phyloP scores from a whole-genome alignment of 139 green algal genomes.

The Coccomyxa sp. region DNA sequence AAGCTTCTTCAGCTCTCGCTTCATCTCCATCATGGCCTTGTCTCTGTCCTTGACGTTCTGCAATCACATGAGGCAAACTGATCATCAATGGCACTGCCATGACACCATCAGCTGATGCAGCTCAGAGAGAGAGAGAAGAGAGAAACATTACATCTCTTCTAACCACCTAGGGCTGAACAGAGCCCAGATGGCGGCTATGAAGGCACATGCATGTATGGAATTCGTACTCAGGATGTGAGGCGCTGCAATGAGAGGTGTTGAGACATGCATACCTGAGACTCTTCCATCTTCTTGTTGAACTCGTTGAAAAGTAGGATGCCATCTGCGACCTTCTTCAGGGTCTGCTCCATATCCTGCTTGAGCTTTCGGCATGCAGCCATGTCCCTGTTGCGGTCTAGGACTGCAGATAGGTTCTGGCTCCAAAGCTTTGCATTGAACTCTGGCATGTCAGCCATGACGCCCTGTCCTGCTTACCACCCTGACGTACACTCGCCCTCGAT shows the following conservation, averaged over 20 bases:
- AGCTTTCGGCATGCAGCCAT: too few species aligned
- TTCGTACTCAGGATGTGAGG: neutral
- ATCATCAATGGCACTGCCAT: too few species aligned
- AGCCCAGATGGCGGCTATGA: neutral
- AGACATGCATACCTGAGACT: neutral
- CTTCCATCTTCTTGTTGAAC: neutral
- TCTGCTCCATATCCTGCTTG: neutral
- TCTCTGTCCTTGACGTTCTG: neutral
- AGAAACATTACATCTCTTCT: neutral
- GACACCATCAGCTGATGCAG: neutral
- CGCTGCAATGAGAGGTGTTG: too few species aligned
- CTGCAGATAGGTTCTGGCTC: too few species aligned
- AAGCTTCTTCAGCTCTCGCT: conserved; percentile 36
- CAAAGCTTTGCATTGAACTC: too few species aligned
- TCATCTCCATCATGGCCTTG: conserved; percentile 15
- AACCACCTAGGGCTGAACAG: neutral
- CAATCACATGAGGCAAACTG: too few species aligned
- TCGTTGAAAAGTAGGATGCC: neutral
- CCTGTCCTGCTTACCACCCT: too few species aligned
- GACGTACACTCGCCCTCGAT: too few species aligned
- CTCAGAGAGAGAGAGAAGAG: neutral
- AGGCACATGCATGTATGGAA: neutral
- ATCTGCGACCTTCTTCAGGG: neutral
- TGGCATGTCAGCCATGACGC: too few species aligned
- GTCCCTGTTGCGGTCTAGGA: too few species aligned